These are phyloP conservation scores for Casuarina glauca DNA, from an alignment of 306 rosid species.

Conservation along the genomic window DNA sequence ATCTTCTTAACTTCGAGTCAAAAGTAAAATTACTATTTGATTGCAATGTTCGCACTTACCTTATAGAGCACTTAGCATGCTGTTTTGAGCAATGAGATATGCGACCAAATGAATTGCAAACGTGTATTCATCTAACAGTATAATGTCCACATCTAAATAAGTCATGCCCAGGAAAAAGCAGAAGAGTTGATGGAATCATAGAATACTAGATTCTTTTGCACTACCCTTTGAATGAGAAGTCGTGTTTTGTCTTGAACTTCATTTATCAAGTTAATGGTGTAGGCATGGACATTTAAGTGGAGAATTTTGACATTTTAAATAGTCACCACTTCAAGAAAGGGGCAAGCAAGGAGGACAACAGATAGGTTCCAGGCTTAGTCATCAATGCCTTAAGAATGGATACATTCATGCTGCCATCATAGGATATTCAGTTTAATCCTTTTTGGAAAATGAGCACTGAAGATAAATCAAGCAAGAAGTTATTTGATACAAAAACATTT, in stretches of 20 bases:
- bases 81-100: no score
- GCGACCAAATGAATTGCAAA: neutral
- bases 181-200: neutral
- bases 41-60: no score
- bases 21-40: no score
- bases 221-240: neutral
- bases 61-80: no score
- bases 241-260: neutral
- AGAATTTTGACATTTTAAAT: neutral
- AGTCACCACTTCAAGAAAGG: neutral
- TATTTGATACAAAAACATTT: no score
- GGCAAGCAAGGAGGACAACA: neutral
- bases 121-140: neutral
- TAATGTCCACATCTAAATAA: neutral
- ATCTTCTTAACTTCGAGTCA: no score
- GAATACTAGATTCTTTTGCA: neutral
- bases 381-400: neutral
- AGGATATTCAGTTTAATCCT: no score
- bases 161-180: neutral
- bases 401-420: no score
- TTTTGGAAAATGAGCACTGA: no score
- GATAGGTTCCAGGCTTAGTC: neutral
- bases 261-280: neutral
- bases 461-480: no score
- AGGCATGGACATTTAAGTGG: no score